These are phyloP conservation scores for Lotmaria passim DNA, from an alignment of 208 protist genomes.

Conservation along the genomic window DNA sequence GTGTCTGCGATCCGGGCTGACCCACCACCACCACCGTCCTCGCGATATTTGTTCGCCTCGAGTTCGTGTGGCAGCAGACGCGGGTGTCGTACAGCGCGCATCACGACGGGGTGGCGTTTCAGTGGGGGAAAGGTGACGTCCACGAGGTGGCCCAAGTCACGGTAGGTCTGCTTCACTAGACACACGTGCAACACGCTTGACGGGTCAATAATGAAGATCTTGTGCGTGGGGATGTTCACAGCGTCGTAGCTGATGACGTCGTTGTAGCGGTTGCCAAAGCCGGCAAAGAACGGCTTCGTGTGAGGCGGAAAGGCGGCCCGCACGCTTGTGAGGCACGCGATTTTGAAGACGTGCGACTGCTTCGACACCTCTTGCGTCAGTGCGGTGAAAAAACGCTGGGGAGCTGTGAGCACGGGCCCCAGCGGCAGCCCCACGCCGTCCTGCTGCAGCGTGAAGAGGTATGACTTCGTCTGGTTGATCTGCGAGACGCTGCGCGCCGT, in stretches of 20 bases:
- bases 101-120: constrained; percentile 16
- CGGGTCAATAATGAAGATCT: constrained; percentile 90
- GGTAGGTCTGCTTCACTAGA: constrained; percentile 78
- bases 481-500: constrained; percentile 91
- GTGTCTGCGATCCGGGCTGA: too few species aligned
- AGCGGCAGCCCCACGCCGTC: constrained; percentile 76
- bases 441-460: constrained; percentile 85
- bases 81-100: constrained; percentile 18
- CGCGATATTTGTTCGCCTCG: background rate
- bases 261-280: constrained; percentile 92
- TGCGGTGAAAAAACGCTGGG: constrained; percentile 85
- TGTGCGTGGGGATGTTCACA: constrained; percentile 74
- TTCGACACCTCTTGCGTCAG: constrained; percentile 91
- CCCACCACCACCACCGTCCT: background rate
- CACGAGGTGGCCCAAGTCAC: constrained; percentile 76
- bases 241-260: constrained; percentile 90
- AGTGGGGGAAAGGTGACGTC: constrained; percentile 87
- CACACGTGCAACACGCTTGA: constrained; percentile 79
- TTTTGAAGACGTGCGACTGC: constrained; percentile 93
- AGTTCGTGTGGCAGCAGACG: constrained; percentile 1
- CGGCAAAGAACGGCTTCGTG: constrained; percentile 86
- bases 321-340: constrained; percentile 77
- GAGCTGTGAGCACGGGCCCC: constrained; percentile 90
- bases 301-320: constrained; percentile 73
- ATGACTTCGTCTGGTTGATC: constrained; percentile 81